Percentiles rank a stretch among this genome's conserved stretches.
Conservation (phyloP, 305 asterid genomes). For the Fraxinus ornus region DNA sequence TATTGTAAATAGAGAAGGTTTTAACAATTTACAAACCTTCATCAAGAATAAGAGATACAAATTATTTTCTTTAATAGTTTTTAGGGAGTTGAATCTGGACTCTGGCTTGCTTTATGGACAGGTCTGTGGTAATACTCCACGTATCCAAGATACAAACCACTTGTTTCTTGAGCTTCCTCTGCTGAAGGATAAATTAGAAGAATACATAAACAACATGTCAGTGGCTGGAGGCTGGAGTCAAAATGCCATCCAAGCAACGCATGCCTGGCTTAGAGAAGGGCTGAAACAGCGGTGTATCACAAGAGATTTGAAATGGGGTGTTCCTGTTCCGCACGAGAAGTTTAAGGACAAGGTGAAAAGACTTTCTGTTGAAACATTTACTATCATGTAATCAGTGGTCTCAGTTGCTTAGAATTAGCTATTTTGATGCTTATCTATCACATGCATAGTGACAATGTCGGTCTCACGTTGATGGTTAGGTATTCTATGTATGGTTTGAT, state of each 20-base stretch:
- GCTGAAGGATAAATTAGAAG: slow-evolving; percentile 71
- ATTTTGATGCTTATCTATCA: neutral
- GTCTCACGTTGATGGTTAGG: slow-evolving; percentile 47
- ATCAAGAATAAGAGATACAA: slow-evolving; percentile 8
- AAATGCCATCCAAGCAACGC: slow-evolving; percentile 81
- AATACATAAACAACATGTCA: slow-evolving; percentile 62
- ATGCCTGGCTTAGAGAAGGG: slow-evolving; percentile 94
- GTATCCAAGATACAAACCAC: slow-evolving; percentile 73
- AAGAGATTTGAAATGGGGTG: slow-evolving; percentile 98
- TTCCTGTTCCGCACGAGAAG: slow-evolving; percentile 86
- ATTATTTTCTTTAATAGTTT: neutral
- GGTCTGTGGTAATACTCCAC: slow-evolving; percentile 77
- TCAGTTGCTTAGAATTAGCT: neutral
- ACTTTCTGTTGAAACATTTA: slow-evolving; percentile 15
- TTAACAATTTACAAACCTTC: neutral
- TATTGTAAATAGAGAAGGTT: slow-evolving; percentile 6
- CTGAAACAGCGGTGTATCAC: slow-evolving; percentile 81
- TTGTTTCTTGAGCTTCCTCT: slow-evolving; percentile 93
- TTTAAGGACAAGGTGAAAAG: slow-evolving; percentile 73
- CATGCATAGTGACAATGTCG: neutral
- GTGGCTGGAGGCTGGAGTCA: slow-evolving; percentile 96
- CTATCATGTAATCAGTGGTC: neutral
- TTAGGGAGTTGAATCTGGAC: slow-evolving; percentile 8
- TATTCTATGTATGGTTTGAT: slow-evolving; percentile 97
- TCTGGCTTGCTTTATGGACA: slow-evolving; percentile 35